phyloP scores from a whole-genome alignment of 495 filamentous ascomycete genomes.

The Aspergillus coremiiformis region DNA sequence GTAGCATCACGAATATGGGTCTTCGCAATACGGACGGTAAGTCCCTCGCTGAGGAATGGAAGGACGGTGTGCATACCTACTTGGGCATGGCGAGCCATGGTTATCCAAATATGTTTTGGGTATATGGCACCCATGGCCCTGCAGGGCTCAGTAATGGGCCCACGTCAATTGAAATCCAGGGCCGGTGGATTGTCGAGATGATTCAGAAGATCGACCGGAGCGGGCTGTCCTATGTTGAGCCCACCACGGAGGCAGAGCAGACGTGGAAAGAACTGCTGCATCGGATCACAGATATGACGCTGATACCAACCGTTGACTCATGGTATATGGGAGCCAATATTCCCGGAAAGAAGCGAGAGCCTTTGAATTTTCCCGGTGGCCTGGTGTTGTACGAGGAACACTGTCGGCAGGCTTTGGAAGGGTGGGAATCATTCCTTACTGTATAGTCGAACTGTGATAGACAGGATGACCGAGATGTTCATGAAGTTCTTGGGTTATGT shows the following conservation, averaged over 20 bases:
- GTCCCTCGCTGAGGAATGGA: conserved; percentile 41
- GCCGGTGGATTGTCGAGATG: conserved; percentile 41
- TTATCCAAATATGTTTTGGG: conserved; percentile 49
- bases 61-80: conserved; percentile 37
- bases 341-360: no score
- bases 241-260: conserved; percentile 27
- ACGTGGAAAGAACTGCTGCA: conserved; percentile 25
- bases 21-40: conserved; percentile 34
- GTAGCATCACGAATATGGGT: conserved; percentile 38
- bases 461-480: no score
- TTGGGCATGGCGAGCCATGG: conserved; percentile 40
- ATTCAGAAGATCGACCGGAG: conserved; percentile 34
- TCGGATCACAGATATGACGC: background rate
- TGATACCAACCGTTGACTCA: background rate
- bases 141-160: conserved; percentile 48
- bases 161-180: conserved; percentile 44
- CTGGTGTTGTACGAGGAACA: no score
- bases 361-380: no score
- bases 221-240: conserved; percentile 31
- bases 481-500: no score
- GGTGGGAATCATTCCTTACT: no score
- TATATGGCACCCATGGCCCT: conserved; percentile 43
- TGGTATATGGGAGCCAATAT: no score
- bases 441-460: no score
- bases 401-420: no score